Evolutionary conservation across 805 yeast species (phyloP).

Genomic region (Nakazawaea molendinolei): DNA sequence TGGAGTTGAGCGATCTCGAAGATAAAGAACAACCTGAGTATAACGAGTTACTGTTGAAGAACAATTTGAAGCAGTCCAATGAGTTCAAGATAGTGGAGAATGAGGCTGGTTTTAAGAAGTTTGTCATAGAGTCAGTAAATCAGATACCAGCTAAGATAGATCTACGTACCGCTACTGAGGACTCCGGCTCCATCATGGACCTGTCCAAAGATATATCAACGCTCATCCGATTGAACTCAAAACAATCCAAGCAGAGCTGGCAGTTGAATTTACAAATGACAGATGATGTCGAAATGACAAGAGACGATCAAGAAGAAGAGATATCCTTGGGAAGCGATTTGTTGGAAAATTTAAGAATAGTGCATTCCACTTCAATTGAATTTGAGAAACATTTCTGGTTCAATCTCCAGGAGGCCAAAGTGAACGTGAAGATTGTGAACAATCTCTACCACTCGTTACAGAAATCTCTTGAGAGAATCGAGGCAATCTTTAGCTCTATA

Average conservation of each 20-base stretch:
- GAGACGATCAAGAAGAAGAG: conserved; percentile 10
- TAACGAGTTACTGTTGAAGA: conserved; percentile 36
- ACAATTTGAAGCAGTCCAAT: conserved; percentile 22
- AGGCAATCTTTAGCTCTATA: background rate
- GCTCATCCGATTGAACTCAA: conserved; percentile 46
- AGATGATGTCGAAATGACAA: conserved; percentile 22
- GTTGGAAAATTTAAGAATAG: conserved; percentile 46
- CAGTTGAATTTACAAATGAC: conserved; percentile 25
- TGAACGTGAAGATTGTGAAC: conserved; percentile 14
- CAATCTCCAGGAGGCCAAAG: conserved; percentile 35
- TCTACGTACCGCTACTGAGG: too few relatives aligned
- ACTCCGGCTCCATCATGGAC: too few relatives aligned
- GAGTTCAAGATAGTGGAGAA: too few relatives aligned
- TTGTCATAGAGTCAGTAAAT: conserved; percentile 16
- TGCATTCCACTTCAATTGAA: conserved; percentile 70
- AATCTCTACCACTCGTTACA: conserved; percentile 5
- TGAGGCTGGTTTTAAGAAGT: conserved; percentile 18
- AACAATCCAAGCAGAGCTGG: conserved; percentile 45
- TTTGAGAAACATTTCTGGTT: conserved; percentile 73
- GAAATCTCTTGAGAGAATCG: conserved; percentile 3
- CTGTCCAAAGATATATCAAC: conserved; percentile 37
- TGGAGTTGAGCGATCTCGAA: conserved; percentile 46
- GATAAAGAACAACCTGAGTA: conserved; percentile 41
- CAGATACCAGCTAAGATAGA: conserved; percentile 17
- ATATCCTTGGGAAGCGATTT: conserved; percentile 16